Base-by-base conservation (phyloP, 2,329 filamentous ascomycete genomes). In the Aulographum hederae region DNA sequence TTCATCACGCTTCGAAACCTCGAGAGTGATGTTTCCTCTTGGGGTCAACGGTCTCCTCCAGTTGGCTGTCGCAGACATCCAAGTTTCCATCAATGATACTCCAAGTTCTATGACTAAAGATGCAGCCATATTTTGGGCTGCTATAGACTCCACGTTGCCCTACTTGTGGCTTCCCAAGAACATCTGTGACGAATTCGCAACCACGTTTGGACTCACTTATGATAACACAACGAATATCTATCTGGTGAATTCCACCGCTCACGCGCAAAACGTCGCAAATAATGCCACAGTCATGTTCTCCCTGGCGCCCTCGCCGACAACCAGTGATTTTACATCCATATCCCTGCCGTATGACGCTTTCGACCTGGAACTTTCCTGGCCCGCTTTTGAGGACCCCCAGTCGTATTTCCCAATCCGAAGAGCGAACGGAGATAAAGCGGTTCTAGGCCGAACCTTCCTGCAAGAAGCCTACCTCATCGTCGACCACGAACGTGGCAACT, bases 121-220 rank as follows among this genome's bases (percentile, higher is more conserved):
- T 31, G 39, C 20, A 23, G 20, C 6, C 6, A 6, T n/a, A 23
- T 23, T 23, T 23, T 6, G 6, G n/a, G 20, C 20, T 6, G 20
- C n/a, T 6, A n/a, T 60, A 20, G 53, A 60, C 40, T 56, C 53
- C 6, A 51, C 54, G 12, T 45, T 57, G 4, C 40, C 55, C 2
- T 44, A 57, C 14, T 41, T 59, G 5, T 58, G 53, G 53, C 43
- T 60, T 2, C 56, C 55, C 1, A 6, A 35, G 0, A 33, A 37
- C 10, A 47, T 56, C 16, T 60, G 57, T 38, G 40, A 51, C 12
- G 41, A 41, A 6, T 58, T 60, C 34, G 52, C 54, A 38, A 13
- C 37, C 10, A 48, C 48, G 2, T 59, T 60, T 37, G 48, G 48
- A 1, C 40, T 60, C 2, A 48, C 41, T 2, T 60, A 53, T 42